phyloP scores from a whole-genome alignment of 345 rosid species.

The Dipteronia dyeriana region DNA sequence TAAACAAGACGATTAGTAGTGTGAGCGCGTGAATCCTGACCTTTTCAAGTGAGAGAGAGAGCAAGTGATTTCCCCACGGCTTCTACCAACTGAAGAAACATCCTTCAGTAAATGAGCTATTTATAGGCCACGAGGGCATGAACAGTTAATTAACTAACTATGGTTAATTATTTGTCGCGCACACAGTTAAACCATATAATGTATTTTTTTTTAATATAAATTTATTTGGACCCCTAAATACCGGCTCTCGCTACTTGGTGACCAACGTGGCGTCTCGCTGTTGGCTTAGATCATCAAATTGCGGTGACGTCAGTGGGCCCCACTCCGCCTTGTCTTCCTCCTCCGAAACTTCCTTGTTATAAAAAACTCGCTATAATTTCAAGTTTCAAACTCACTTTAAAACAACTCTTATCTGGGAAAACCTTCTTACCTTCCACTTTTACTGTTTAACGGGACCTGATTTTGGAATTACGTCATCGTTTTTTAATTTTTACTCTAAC shows the following conservation, averaged over 20 bases:
- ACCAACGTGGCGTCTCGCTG: background rate
- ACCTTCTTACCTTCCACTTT: no score
- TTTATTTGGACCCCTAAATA: background rate
- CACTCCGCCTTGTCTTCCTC: background rate
- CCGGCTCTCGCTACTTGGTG: background rate
- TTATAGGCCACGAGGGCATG: background rate
- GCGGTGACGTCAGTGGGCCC: background rate
- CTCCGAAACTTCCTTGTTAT: background rate
- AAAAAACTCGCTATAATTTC: background rate
- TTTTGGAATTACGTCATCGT: no score
- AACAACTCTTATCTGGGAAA: no score
- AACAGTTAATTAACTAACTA: background rate
- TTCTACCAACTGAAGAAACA: background rate
- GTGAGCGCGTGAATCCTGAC: background rate
- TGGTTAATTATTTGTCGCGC: conserved; percentile 15
- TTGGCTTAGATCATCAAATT: conserved; percentile 6
- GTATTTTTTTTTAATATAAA: background rate
- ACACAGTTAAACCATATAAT: background rate
- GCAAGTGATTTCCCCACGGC: background rate
- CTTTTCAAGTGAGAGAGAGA: background rate
- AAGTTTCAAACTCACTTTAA: background rate
- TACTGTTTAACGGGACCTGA: no score
- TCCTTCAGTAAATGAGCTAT: background rate
- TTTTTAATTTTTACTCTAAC: background rate
- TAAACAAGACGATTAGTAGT: background rate